Conservation (phyloP, 169 alveolate species). For the Neospora caninum region DNA sequence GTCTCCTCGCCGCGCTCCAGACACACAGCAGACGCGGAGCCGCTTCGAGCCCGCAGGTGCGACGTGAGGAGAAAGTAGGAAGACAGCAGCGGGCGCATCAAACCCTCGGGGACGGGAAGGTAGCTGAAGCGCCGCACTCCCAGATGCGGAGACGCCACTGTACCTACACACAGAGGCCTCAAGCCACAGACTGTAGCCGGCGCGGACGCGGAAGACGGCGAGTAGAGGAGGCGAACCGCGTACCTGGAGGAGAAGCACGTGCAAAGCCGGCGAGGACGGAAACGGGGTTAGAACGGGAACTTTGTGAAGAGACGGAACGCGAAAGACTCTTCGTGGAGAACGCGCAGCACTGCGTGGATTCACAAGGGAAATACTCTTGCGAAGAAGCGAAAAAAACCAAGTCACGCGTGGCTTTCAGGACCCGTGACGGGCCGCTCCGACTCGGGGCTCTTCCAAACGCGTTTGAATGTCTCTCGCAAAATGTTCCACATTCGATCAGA, state of each 20-base stretch:
- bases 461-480: too few relatives aligned
- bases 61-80: constrained; percentile 4
- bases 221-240: constrained; percentile 25
- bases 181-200: constrained; percentile 18
- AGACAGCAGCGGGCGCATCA: not conserved
- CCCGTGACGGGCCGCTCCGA: too few relatives aligned
- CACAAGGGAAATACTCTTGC: too few relatives aligned
- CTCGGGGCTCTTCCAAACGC: too few relatives aligned
- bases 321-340: too few relatives aligned
- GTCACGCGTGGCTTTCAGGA: too few relatives aligned
- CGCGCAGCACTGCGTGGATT: too few relatives aligned
- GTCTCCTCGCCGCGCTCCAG: not conserved
- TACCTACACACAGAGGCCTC: constrained; percentile 25
- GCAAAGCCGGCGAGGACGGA: too few relatives aligned
- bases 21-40: not conserved
- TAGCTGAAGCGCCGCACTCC: constrained; percentile 53
- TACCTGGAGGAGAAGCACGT: not conserved
- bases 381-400: too few relatives aligned
- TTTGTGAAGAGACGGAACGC: too few relatives aligned
- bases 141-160: constrained; percentile 56
- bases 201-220: constrained; percentile 1
- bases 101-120: constrained; percentile 15
- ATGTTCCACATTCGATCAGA: too few relatives aligned
- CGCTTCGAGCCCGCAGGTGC: not conserved
- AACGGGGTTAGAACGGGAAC: too few relatives aligned